phyloP scores from a whole-genome alignment of 2,329 filamentous ascomycete species.

The Thielaviopsis cerberus region DNA sequence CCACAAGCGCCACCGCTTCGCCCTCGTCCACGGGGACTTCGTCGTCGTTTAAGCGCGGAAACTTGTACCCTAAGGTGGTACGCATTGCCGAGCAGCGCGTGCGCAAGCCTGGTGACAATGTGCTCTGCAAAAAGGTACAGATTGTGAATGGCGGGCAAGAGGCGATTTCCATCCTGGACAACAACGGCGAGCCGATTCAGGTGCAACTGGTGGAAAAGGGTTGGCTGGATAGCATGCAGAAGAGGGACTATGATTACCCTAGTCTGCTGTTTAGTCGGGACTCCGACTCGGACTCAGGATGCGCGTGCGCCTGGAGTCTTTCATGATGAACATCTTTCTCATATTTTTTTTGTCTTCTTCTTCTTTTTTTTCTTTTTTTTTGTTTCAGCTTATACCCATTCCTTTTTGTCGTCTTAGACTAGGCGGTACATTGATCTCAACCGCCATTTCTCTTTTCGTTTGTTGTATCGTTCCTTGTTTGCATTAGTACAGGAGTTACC shows the following conservation, averaged over 20 bases:
- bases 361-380: background rate
- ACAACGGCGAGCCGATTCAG: conserved; percentile 22
- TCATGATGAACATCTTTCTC: background rate
- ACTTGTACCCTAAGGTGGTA: conserved; percentile 30
- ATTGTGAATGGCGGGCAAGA: conserved; percentile 23
- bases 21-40: background rate
- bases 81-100: conserved; percentile 37
- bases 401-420: background rate
- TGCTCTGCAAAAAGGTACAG: conserved; percentile 28
- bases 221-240: background rate
- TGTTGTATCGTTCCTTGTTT: background rate
- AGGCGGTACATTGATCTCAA: background rate
- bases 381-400: background rate
- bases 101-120: conserved; percentile 16
- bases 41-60: background rate
- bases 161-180: conserved; percentile 20
- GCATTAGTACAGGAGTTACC: conserved; percentile 5
- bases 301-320: conserved; percentile 9
- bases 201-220: conserved; percentile 26
- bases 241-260: background rate
- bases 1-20: background rate
- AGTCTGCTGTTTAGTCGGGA: background rate
- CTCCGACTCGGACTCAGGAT: background rate
- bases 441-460: background rate
- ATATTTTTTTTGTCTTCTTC: background rate